phyloP scores from a whole-genome alignment of 2,329 filamentous ascomycete genomes.

The Incumbomyces delicatus region DNA sequence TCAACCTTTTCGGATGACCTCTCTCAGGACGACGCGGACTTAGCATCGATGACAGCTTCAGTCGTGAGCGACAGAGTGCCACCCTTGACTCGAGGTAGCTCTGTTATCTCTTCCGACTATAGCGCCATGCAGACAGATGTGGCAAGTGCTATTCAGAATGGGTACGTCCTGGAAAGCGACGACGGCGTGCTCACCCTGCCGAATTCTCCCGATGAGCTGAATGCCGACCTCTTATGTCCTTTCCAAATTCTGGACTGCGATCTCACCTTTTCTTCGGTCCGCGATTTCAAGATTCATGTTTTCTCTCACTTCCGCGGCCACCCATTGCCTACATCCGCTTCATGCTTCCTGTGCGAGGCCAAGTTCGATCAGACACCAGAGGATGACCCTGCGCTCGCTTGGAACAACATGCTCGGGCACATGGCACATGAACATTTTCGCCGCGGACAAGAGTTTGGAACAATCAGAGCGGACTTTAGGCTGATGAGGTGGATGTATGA shows the following conservation, averaged over 20 bases:
- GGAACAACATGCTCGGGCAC: conserved; percentile 35
- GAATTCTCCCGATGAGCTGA: conserved; percentile 10
- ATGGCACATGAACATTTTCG: conserved; percentile 33
- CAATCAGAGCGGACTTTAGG: conserved; percentile 33
- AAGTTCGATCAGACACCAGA: conserved; percentile 15
- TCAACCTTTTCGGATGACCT: conserved; percentile 3
- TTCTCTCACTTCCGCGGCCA: conserved; percentile 35
- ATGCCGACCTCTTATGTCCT: conserved; percentile 27
- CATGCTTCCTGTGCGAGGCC: conserved; percentile 34
- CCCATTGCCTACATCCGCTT: conserved; percentile 29
- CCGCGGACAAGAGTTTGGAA: conserved; percentile 30
- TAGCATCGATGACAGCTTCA: conserved; percentile 1
- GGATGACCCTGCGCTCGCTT: conserved; percentile 25
- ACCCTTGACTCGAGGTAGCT: conserved; percentile 19
- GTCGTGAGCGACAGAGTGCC: conserved; percentile 10
- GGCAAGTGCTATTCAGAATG: conserved; percentile 17
- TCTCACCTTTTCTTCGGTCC: conserved; percentile 28
- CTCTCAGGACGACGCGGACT: neutral
- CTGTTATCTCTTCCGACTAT: conserved; percentile 14
- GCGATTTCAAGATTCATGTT: conserved; percentile 35
- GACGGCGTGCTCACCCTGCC: conserved; percentile 18
- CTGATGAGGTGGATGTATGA: conserved; percentile 38
- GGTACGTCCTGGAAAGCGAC: conserved; percentile 17
- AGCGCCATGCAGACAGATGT: conserved; percentile 17
- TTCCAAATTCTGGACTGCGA: conserved; percentile 37